These are phyloP conservation scores for Nemophila menziesii DNA, from an alignment of 257 asterid genomes.

Conservation along the genomic window DNA sequence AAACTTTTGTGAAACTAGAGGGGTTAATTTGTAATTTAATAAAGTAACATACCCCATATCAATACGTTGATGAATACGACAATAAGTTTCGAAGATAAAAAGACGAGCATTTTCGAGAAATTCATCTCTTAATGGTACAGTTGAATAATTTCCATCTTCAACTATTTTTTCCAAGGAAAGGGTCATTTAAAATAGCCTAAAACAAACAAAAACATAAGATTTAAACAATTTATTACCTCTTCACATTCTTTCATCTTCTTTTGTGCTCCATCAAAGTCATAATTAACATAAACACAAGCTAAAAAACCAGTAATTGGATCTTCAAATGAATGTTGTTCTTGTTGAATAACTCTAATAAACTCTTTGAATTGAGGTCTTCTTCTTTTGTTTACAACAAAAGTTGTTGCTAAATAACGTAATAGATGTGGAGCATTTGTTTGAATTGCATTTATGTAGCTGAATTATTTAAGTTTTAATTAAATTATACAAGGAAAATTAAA, in stretches of 20 bases:
- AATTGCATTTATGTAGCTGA: slow-evolving; percentile 89
- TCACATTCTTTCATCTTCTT: slow-evolving; percentile 95
- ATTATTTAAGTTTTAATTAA: neutral
- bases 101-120: slow-evolving; percentile 99
- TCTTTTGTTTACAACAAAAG: slow-evolving; percentile 94
- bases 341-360: slow-evolving; percentile 85
- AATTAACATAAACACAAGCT: slow-evolving; percentile 79
- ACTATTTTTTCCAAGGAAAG: slow-evolving; percentile 85
- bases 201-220: slow-evolving; percentile 2
- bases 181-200: slow-evolving; percentile 85
- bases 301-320: slow-evolving; percentile 93
- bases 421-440: slow-evolving; percentile 98
- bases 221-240: slow-evolving; percentile 39
- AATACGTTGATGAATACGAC: slow-evolving; percentile 89
- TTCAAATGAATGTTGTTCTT: slow-evolving; percentile 68
- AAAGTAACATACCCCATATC: slow-evolving; percentile 73
- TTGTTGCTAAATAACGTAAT: slow-evolving; percentile 82
- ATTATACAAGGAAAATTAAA: no score
- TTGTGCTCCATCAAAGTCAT: slow-evolving; percentile 94
- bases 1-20: no score
- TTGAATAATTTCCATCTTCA: slow-evolving; percentile 67
- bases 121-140: slow-evolving; percentile 82
- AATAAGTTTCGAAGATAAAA: slow-evolving; percentile 85
- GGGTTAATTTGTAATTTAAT: neutral
- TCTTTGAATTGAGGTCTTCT: slow-evolving; percentile 91